Conservation (phyloP, 306 rosid species). For the Urtica urens region DNA sequence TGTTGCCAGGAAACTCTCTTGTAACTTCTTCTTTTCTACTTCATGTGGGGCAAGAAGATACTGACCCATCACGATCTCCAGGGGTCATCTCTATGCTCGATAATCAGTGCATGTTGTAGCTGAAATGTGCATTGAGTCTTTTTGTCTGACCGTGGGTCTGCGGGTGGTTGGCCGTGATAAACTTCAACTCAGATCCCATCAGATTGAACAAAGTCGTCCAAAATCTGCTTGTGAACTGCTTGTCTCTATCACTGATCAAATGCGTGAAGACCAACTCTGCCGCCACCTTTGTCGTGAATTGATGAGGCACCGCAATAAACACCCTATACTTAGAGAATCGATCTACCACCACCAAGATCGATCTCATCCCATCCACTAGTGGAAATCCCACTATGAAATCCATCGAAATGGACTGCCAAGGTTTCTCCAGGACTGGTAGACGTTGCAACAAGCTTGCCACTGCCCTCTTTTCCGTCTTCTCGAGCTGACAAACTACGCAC, state of each 20-base stretch:
- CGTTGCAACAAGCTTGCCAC: background rate
- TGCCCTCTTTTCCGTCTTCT: background rate
- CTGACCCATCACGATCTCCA: too few relatives aligned
- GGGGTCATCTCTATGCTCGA: too few relatives aligned
- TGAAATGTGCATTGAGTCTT: too few relatives aligned
- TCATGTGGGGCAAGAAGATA: too few relatives aligned
- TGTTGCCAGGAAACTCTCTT: too few relatives aligned
- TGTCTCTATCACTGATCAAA: background rate
- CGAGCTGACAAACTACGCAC: background rate
- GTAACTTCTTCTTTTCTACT: too few relatives aligned
- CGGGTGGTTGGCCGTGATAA: too few relatives aligned
- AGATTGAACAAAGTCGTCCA: background rate
- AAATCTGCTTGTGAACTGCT: background rate
- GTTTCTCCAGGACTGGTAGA: background rate
- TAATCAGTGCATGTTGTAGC: too few relatives aligned
- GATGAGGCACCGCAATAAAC: background rate
- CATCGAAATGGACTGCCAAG: background rate
- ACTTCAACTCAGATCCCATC: too few relatives aligned
- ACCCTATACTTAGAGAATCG: background rate
- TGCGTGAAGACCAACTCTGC: background rate
- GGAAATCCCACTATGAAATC: conserved; percentile 9
- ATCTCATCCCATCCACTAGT: background rate
- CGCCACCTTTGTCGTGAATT: background rate
- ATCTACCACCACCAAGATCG: background rate
- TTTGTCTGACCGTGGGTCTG: too few relatives aligned